Base-by-base conservation (phyloP, 2,329 filamentous ascomycete species). In the Penicillium oxalicum region DNA sequence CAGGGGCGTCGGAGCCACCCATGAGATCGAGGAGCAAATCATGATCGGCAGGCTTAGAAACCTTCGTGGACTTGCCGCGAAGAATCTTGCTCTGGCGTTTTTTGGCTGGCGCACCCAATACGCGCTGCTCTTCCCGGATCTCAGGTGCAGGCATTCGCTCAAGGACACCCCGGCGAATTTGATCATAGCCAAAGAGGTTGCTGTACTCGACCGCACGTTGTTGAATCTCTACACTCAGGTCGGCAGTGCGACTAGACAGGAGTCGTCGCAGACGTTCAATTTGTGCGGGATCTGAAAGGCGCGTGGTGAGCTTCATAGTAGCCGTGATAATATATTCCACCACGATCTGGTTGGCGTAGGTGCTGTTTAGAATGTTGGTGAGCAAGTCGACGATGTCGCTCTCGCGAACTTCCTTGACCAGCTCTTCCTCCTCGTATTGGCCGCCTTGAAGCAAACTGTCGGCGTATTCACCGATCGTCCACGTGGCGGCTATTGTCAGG, bases 71-170 rank as follows among this genome's bases (percentile, higher is more conserved):
- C 66, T 84, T 88, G 59, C 89, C 82, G 65, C 87, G 88, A 44
- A 77, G 65, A n/a, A 79, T 66, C 50, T 82, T 78, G 42, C 81
- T 72, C 59, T 74, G 75, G 63, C 84, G 83, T 67, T 81, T 84
- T 55, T 79, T 77, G 60, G 85, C 81, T 1, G 89, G 84, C 61
- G 91, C 87, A 38, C 91, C 91, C 13, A 98, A 77, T 3, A 96
- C 91, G 51, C 91, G 80, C 47, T 93, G 91, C 67, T 95, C 89
- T 67, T 98, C 93, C 57, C 91, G 89, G 63, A 98, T 97, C 68
- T 97, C 91, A 7, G 93, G 93, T 1, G 93, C 82, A 6, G 93
- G 93, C 94, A 98, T 98, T 69, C 93, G 94, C 72, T 98, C 93
- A 9, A 98, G 75, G 2, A 98, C 93, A 49, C 93, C 93, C 51